Conservation (phyloP, 345 rosid genomes). For the Hibiscus trionum region DNA sequence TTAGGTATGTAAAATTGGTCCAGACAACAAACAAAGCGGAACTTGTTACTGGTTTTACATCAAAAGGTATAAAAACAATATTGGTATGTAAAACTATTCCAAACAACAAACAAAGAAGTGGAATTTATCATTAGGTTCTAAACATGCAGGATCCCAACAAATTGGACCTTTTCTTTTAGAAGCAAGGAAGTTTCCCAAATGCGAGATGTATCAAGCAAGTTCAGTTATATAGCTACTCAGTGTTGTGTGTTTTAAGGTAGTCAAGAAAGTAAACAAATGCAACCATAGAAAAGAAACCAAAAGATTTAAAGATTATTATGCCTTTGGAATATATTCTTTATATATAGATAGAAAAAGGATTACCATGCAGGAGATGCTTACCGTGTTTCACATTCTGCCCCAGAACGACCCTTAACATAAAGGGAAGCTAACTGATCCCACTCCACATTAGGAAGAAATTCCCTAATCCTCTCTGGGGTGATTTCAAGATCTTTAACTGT, state of each 20-base stretch:
- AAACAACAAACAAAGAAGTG: not conserved
- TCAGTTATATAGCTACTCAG: not conserved
- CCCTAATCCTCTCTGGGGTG: constrained; percentile 57
- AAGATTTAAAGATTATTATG: not conserved
- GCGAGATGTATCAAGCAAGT: not conserved
- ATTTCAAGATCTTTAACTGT: constrained; percentile 63
- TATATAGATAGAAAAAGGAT: not conserved
- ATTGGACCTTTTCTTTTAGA: not conserved
- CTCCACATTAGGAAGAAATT: constrained; percentile 70
- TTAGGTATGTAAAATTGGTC: not conserved
- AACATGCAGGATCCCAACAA: not conserved
- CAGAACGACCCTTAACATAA: constrained; percentile 50
- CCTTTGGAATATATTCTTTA: not conserved
- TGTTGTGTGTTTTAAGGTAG: not conserved
- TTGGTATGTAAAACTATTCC: not conserved
- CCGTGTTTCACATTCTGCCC: constrained; percentile 88
- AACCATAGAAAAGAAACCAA: not conserved
- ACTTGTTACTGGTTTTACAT: not conserved
- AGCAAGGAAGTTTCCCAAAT: not conserved
- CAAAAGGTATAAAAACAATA: not conserved
- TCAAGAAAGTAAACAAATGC: not conserved
- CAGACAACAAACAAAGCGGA: not conserved
- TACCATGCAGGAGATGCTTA: constrained; percentile 26
- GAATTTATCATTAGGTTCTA: not conserved
- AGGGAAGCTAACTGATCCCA: constrained; percentile 76